phyloP scores from a whole-genome alignment of 108 stramenopile genomes.

The Fistulifera solaris region DNA sequence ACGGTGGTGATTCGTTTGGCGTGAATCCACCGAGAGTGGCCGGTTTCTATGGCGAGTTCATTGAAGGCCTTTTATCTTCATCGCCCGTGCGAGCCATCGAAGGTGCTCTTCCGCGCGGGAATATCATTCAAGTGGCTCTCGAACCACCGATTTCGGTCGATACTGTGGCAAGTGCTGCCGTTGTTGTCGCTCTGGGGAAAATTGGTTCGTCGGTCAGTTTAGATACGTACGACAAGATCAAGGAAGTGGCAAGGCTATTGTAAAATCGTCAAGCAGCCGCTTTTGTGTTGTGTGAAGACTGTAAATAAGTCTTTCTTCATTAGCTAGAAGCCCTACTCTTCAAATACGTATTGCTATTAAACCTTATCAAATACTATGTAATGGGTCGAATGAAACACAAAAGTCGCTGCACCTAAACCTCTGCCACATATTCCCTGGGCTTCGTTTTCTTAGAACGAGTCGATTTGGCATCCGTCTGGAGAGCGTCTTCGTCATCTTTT shows the following conservation, averaged over 20 bases:
- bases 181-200: conserved; percentile 42
- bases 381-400: too few relatives aligned
- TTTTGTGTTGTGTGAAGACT: too few relatives aligned
- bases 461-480: too few relatives aligned
- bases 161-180: conserved; percentile 56
- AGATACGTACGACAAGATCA: conserved; percentile 25
- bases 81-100: conserved; percentile 36
- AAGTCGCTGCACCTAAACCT: too few relatives aligned
- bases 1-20: conserved; percentile 61
- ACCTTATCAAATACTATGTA: too few relatives aligned
- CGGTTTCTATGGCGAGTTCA: conserved; percentile 45
- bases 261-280: background rate
- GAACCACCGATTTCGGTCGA: conserved; percentile 64
- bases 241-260: conserved; percentile 2
- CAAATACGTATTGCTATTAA: too few relatives aligned
- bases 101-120: conserved; percentile 38
- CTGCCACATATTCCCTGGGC: too few relatives aligned
- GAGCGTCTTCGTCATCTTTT: too few relatives aligned
- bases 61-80: conserved; percentile 50
- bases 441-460: too few relatives aligned
- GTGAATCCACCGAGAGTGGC: conserved; percentile 62
- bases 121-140: conserved; percentile 60
- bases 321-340: too few relatives aligned
- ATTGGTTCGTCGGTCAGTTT: conserved; percentile 1
- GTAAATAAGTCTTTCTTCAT: too few relatives aligned